Conservation (phyloP, 805 yeast species). For the Saturnispora ahearnii region DNA sequence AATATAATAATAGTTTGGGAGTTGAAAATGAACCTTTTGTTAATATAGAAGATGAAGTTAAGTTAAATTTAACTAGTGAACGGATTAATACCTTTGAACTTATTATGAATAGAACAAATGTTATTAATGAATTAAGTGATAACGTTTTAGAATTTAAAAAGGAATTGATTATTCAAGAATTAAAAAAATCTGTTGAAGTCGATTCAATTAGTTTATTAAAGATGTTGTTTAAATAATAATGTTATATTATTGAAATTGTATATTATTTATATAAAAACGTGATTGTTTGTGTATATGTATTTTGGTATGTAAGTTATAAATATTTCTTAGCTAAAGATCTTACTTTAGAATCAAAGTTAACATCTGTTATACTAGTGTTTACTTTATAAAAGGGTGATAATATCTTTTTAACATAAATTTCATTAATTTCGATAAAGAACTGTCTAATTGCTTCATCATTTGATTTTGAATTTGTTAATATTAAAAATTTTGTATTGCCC, state of each 20-base stretch:
- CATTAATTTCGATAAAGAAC: constrained; percentile 79
- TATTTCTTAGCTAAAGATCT: constrained; percentile 68
- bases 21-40: constrained; percentile 10
- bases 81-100: constrained; percentile 26
- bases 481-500: constrained; percentile 73
- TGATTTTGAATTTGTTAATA: constrained; percentile 52
- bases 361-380: constrained; percentile 65
- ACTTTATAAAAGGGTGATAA: constrained; percentile 80
- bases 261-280: neutral
- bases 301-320: constrained; percentile 30
- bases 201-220: constrained; percentile 28
- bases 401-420: constrained; percentile 74
- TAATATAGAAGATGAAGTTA: neutral
- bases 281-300: neutral
- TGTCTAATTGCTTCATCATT: constrained; percentile 68
- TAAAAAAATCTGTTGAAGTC: constrained; percentile 16
- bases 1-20: neutral
- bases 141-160: constrained; percentile 17
- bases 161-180: constrained; percentile 14
- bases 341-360: constrained; percentile 68
- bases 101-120: constrained; percentile 24
- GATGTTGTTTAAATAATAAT: constrained; percentile 22
- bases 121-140: constrained; percentile 18
- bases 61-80: neutral
- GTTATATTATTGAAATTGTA: neutral